Evolutionary conservation across 106 monocot species (phyloP), one percentile per base, ranked within the genome.

Genomic region (Phalaenopsis equestris): DNA sequence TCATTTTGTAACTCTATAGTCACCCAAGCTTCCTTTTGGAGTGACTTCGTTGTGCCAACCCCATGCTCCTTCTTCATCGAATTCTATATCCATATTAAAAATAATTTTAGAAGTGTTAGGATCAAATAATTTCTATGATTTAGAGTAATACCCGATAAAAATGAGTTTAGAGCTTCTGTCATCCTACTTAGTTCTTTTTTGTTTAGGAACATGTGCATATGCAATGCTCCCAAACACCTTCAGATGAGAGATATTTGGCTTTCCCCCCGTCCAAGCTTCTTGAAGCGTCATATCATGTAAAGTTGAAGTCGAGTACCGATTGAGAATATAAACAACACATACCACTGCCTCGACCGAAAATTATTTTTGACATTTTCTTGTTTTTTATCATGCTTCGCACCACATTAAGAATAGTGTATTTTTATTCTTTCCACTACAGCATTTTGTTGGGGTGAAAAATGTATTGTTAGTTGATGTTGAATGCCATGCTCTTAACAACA

Each of bases 181-280:
- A 79, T 65, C 64, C 4, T 41, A 8, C 58, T 65, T 65, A 41
- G 38, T 79, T 24, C 79, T 79, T 10, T 14, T 79, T 39, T 61
- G 19, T 61, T 79, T 48, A 12, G 64, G 61, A 52, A 79, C 19
- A 79, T 79, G 79, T 2, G 39, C 79, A 79, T 79, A 61, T 41
- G 79, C 79, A 9, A 79, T 19, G 42, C 79, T 61, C 1, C 79
- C 64, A 41, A 64, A 79, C 7, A 79, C 41, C 17, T 42, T 79
- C n/a, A 65, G 65, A 9, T 79, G 58, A 43, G 41, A 39, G 3
- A 78, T 48, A 30, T 55, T 18, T 78, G 57, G 56, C 58, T 58
- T 78, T 24, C 24, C 1, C 8, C 38, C 12, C 16, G 41, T 79
- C 79, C 79, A 79, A 8, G 39, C 39, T 19, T 79, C 79, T 39